phyloP scores from a whole-genome alignment of 768 basidiomycete species.

The Plicaturopsis crispa region DNA sequence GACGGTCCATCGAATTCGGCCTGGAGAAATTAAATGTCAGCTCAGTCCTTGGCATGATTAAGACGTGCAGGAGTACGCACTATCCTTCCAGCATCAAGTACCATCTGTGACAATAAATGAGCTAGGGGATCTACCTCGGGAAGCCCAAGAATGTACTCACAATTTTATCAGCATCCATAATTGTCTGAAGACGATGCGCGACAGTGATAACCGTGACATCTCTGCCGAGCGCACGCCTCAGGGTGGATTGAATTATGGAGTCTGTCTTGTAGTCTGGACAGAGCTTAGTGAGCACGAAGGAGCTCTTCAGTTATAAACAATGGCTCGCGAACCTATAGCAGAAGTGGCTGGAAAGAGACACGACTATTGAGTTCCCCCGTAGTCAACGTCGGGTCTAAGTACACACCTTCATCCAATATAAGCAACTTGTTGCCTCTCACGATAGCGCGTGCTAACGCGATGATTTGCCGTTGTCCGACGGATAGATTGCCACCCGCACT shows the following conservation, averaged over 20 bases:
- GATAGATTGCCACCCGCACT: slow-evolving; percentile 36
- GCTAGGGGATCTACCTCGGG: neutral
- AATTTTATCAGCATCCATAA: slow-evolving; percentile 58
- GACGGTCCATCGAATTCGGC: slow-evolving; percentile 46
- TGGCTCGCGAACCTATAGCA: slow-evolving; percentile 19
- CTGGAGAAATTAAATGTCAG: no score
- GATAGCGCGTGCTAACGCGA: slow-evolving; percentile 52
- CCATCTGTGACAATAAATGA: neutral
- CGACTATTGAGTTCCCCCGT: neutral
- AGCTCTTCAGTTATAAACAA: neutral
- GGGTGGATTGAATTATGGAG: slow-evolving; percentile 45
- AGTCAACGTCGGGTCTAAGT: neutral
- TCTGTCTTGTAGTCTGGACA: slow-evolving; percentile 46
- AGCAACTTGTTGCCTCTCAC: slow-evolving; percentile 46
- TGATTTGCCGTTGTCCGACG: slow-evolving; percentile 53
- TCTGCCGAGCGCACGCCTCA: slow-evolving; percentile 33
- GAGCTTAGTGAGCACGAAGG: neutral
- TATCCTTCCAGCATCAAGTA: neutral
- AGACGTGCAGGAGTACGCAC: no score
- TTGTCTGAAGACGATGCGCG: slow-evolving; percentile 52
- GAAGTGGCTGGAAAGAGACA: slow-evolving; percentile 27
- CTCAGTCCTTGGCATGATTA: no score
- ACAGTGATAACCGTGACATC: slow-evolving; percentile 47
- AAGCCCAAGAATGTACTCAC: slow-evolving; percentile 16
- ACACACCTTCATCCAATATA: slow-evolving; percentile 45